Conservation (phyloP, 116 monocot species). For the Thalassia testudinum region DNA sequence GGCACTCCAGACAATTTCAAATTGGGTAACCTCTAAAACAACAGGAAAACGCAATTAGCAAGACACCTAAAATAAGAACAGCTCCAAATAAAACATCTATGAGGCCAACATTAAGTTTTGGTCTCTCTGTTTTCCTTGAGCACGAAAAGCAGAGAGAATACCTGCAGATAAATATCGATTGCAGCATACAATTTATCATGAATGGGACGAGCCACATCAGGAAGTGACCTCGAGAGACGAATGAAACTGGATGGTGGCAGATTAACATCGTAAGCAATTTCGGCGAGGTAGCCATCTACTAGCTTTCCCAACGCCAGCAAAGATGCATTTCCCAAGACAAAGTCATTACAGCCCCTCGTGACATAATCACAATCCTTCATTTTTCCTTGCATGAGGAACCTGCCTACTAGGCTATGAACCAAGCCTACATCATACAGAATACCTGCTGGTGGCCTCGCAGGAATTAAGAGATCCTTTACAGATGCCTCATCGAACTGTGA, state of each 20-base stretch:
- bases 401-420: constrained; percentile 31
- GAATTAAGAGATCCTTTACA: constrained; percentile 45
- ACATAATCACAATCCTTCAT: background rate
- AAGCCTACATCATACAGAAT: constrained; percentile 29
- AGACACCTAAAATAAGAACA: background rate
- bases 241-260: constrained; percentile 36
- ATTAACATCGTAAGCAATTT: constrained; percentile 40
- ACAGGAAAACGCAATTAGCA: no score
- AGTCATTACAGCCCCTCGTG: background rate
- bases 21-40: no score
- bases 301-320: constrained; percentile 31
- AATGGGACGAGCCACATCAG: constrained; percentile 27
- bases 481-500: constrained; percentile 42
- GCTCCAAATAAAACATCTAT: no score
- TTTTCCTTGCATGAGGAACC: constrained; percentile 10
- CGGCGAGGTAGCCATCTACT: constrained; percentile 40
- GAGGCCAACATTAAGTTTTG: background rate
- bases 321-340: constrained; percentile 14
- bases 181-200: constrained; percentile 61
- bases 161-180: constrained; percentile 65
- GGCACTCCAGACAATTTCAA: no score
- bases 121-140: background rate
- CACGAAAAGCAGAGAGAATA: constrained; percentile 4
- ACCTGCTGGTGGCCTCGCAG: constrained; percentile 10
- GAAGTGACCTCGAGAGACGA: constrained; percentile 32